Base-by-base conservation (phyloP, 345 rosid species). In the Rhodamnia argentea region DNA sequence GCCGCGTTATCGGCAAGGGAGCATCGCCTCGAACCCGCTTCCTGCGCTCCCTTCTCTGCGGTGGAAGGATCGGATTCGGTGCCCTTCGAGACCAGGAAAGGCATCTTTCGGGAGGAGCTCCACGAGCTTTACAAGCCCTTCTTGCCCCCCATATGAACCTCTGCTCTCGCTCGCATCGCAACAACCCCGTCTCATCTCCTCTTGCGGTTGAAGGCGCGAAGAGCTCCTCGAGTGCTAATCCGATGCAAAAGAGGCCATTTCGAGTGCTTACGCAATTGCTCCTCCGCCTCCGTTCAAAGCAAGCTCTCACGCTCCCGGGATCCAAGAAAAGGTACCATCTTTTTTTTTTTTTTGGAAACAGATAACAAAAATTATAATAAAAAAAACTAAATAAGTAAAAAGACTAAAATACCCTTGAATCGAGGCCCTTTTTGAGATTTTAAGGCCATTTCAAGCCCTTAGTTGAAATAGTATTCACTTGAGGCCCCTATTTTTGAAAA, bases 51-150 rank as follows among this genome's bases (percentile, higher is more conserved):
- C n/a, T n/a, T n/a, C n/a, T n/a, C n/a, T n/a, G n/a, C n/a, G n/a
- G n/a, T n/a, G n/a, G 87, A 88, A 60, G 88, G 87, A 37, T 22
- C 78, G 5, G 78, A 70, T 18, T 37, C 86, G 40, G 90, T 87
- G 87, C 92, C 92, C 4, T 89, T 91, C 42, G 92, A 88, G 89
- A 86, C 90, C 10, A 90, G 84, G 26, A 89, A 90, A 58, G 59
- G 85, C n/a, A 83, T 59, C 27, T 85, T 86, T 42, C 47, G 32
- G 24, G 94, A 94, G 86, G 96, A 95, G 55, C 84, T 91, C 86
- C 93, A 92, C 88, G 98, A 96, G 85, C 94, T 96, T 85, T 93
- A 91, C 90, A 91, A 90, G 75, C 96, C 98, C 20, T 94, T 94
- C 85, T 86, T 85, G 87, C n/a, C 91, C 93, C 85, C 88, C 91